Evolutionary conservation across 2,329 filamentous ascomycete genomes (phyloP).

Genomic region (Trichoderma hamatum): DNA sequence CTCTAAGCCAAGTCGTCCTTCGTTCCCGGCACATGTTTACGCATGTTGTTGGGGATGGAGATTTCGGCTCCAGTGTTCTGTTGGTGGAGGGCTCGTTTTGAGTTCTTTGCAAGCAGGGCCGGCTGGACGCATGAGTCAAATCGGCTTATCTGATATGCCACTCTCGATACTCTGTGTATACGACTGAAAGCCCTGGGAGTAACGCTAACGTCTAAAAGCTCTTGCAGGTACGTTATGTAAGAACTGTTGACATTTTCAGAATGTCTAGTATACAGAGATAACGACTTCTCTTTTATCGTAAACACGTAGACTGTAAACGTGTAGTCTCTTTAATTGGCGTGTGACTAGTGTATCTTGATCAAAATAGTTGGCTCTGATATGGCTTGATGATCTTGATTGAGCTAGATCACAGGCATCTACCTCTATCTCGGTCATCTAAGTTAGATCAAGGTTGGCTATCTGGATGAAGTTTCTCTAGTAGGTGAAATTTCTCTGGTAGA

Average conservation of each 20-base stretch:
- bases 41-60: slow-evolving; percentile 75
- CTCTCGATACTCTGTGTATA: neutral
- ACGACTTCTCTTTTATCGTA: neutral
- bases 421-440: neutral
- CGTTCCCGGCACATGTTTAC: slow-evolving; percentile 60
- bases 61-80: slow-evolving; percentile 62
- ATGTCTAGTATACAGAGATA: neutral
- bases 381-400: neutral
- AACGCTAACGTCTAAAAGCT: slow-evolving; percentile 18
- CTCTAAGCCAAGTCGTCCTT: slow-evolving; percentile 71
- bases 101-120: slow-evolving; percentile 49
- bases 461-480: no score
- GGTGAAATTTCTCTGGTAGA: no score
- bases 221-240: neutral
- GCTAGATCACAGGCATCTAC: neutral
- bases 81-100: slow-evolving; percentile 60
- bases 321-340: no score
- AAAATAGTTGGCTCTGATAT: neutral
- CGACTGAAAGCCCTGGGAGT: neutral
- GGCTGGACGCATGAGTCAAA: slow-evolving; percentile 69
- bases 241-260: neutral
- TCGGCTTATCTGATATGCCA: slow-evolving; percentile 60
- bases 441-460: neutral
- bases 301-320: neutral
- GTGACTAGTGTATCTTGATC: neutral